Conservation (phyloP, 139 green algal genomes). For the Picochlorum sp. region DNA sequence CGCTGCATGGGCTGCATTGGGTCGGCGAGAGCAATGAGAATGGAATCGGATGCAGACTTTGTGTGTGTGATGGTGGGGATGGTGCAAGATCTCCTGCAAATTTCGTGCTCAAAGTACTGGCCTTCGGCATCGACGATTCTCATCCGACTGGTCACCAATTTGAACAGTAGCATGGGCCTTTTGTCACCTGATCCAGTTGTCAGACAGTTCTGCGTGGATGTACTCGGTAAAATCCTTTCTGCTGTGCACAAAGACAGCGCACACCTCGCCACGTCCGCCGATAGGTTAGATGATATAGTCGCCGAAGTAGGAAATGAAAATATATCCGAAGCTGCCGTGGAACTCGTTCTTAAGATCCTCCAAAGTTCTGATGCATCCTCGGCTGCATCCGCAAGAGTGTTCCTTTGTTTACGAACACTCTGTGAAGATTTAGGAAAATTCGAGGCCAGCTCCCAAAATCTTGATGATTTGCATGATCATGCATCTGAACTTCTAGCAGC, state of each 20-base stretch:
- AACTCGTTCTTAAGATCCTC: background rate
- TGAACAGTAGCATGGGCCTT: slow-evolving; percentile 18
- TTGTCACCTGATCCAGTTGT: slow-evolving; percentile 34
- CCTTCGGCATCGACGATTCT: slow-evolving; percentile 55
- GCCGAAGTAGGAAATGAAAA: background rate
- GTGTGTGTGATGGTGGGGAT: slow-evolving; percentile 44
- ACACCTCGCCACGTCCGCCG: background rate
- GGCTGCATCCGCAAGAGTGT: background rate
- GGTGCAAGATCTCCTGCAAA: slow-evolving; percentile 50
- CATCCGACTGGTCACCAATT: slow-evolving; percentile 36
- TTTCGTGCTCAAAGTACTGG: slow-evolving; percentile 55
- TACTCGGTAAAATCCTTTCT: slow-evolving; percentile 42
- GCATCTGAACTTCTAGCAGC: too few species aligned
- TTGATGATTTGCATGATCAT: too few species aligned
- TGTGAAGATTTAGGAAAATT: background rate
- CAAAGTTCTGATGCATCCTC: background rate
- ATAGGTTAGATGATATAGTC: background rate
- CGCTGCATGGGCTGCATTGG: background rate
- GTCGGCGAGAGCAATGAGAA: background rate
- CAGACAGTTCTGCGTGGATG: slow-evolving; percentile 45
- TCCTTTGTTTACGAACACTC: background rate
- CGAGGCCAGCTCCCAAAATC: too few species aligned
- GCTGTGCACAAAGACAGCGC: slow-evolving; percentile 20
- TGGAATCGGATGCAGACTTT: slow-evolving; percentile 41
- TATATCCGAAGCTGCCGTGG: background rate